These are phyloP conservation scores for Myxozyma geophila DNA, from an alignment of 805 yeast genomes.

Conservation along the genomic window DNA sequence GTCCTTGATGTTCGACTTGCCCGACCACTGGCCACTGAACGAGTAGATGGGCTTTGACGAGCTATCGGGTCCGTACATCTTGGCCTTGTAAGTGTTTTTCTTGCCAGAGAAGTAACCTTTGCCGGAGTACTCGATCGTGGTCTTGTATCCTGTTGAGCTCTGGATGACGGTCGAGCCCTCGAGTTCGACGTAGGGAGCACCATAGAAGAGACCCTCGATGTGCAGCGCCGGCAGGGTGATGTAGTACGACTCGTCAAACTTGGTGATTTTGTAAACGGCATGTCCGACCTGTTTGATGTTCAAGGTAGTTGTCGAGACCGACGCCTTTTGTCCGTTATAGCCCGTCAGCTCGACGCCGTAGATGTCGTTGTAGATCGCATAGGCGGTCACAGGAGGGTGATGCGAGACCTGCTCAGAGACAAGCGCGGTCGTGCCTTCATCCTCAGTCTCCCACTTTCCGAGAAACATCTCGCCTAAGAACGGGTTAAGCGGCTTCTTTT, in stretches of 20 bases:
- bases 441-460: constrained; percentile 73
- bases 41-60: constrained; percentile 65
- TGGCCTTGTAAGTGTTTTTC: constrained; percentile 89
- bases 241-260: constrained; percentile 70
- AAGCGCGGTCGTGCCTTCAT: constrained; percentile 75
- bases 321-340: constrained; percentile 85
- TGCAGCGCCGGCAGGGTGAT: constrained; percentile 93
- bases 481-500: constrained; percentile 96
- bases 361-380: constrained; percentile 74
- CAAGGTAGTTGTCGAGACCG: constrained; percentile 71
- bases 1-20: constrained; percentile 63
- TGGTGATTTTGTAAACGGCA: constrained; percentile 60
- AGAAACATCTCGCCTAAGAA: constrained; percentile 93
- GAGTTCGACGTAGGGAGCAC: constrained; percentile 92
- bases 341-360: constrained; percentile 77
- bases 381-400: constrained; percentile 98
- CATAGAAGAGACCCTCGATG: constrained; percentile 88
- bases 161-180: constrained; percentile 88
- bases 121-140: constrained; percentile 81
- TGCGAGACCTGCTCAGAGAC: constrained; percentile 94
- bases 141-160: constrained; percentile 74
- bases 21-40: constrained; percentile 92
- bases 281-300: constrained; percentile 93
- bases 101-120: constrained; percentile 95
- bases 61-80: constrained; percentile 59